A percentile compares a stretch with the other conserved stretches of the same genome.
Conservation (phyloP, 345 rosid species). For the Linum trigynum region DNA sequence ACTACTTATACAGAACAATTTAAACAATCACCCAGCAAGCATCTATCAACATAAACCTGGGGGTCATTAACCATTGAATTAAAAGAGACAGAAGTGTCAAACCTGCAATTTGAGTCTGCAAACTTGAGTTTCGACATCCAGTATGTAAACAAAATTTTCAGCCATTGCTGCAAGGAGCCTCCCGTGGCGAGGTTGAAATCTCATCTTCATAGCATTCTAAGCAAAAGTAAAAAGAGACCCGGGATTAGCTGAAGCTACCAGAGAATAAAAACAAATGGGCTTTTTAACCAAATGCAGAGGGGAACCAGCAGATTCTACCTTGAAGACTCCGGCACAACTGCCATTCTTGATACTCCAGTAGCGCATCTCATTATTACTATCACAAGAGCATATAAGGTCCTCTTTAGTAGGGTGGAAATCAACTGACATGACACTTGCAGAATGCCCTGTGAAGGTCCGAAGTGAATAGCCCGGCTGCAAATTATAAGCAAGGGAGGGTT, state of each 20-base stretch:
- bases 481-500: constrained; percentile 2
- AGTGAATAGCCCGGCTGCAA: constrained; percentile 50
- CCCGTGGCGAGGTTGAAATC: constrained; percentile 56
- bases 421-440: constrained; percentile 51
- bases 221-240: not conserved
- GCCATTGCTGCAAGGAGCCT: constrained; percentile 53
- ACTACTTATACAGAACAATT: not conserved
- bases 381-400: constrained; percentile 63
- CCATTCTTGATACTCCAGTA: constrained; percentile 72
- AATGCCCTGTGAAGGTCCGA: constrained; percentile 49
- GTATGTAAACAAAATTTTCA: constrained; percentile 39
- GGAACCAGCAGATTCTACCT: constrained; percentile 26
- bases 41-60: not conserved
- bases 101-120: constrained; percentile 53
- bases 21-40: too few relatives aligned
- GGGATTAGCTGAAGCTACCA: not conserved
- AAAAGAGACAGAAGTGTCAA: constrained; percentile 1
- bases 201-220: constrained; percentile 45
- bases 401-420: constrained; percentile 66
- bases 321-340: constrained; percentile 43
- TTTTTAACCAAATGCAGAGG: too few relatives aligned
- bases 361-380: constrained; percentile 46
- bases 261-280: too few relatives aligned
- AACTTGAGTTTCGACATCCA: constrained; percentile 52
- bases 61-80: not conserved